Evolutionary conservation across 2,329 filamentous ascomycete species (phyloP), one percentile per base, ranked within the genome.

Genomic region (Cadophora sp.): DNA sequence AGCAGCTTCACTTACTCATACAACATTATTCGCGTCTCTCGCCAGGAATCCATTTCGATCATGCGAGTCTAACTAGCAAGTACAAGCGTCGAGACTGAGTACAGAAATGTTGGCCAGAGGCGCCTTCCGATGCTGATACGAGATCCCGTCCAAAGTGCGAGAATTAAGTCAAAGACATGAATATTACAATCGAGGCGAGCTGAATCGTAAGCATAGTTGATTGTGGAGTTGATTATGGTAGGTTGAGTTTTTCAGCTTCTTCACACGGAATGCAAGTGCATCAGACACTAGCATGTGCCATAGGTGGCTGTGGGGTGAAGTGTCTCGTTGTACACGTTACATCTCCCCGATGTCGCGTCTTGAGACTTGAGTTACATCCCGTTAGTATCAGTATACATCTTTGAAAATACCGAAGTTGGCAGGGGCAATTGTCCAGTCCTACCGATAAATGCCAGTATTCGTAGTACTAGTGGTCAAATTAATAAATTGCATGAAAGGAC

Each of bases 51-150:
- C 51, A 24, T 55, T 55, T 31, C 51, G 9, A 55, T 55, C 22
- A 55, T 55, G 27, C 51, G 51, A 55, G 51, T 55, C 51, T 31
- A 55, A 55, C 51, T 55, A 55, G 27, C 22, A 55, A 55, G 51
- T n/a, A 55, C 51, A 55, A 55, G 51, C 27, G 51, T 55, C 51
- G 51, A 27, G 51, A 55, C 27, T 55, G 51, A 55, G 51, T 31
- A 24, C 14, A 55, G 51, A 55, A 55, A 55, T 55, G 51, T 55
- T 31, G 51, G 51, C 51, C 22, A 19, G 27, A 27, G 51, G 51
- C 51, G 51, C 51, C 51, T 55, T 55, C 27, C 51, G 51, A 55
- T 55, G 22, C 12, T 55, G 51, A 55, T 55, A 55, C 27, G 51
- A 55, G 14, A 31, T 31, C 27, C 27, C 51, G 27, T 55, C 51